Conservation (phyloP, 306 rosid genomes). For the Coriaria nepalensis region DNA sequence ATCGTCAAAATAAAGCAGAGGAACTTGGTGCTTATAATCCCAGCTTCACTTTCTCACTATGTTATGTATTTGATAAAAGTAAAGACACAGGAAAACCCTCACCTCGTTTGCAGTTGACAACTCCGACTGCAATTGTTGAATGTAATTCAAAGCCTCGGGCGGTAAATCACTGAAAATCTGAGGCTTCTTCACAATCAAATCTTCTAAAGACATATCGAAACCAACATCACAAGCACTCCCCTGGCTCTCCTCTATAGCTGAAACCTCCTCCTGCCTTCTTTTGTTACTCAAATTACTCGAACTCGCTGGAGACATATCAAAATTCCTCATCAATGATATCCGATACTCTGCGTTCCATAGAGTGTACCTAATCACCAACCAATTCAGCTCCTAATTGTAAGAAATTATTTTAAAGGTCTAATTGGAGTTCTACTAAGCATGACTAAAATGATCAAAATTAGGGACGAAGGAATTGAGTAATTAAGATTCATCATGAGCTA, state of each 20-base stretch:
- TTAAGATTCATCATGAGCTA: background rate
- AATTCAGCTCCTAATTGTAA: background rate
- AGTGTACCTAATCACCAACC: constrained; percentile 49
- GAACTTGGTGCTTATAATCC: background rate
- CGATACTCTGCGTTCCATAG: constrained; percentile 96
- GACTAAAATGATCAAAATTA: too few species aligned
- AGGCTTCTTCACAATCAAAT: constrained; percentile 24
- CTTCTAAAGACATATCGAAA: constrained; percentile 18
- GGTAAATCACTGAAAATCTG: constrained; percentile 47
- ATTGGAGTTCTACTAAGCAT: too few species aligned
- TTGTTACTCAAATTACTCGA: constrained; percentile 13
- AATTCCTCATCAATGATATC: constrained; percentile 67
- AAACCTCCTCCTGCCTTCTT: constrained; percentile 12
- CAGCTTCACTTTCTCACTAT: too few species aligned
- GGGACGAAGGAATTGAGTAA: too few species aligned
- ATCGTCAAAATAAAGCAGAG: too few species aligned
- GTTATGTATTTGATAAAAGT: too few species aligned
- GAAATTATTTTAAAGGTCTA: background rate
- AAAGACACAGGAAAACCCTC: constrained; percentile 7
- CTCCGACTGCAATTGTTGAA: constrained; percentile 65
- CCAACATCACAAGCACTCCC: constrained; percentile 20
- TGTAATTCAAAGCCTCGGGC: constrained; percentile 60
- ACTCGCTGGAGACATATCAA: constrained; percentile 35
- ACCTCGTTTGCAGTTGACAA: constrained; percentile 50
- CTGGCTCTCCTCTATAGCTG: constrained; percentile 23